These are phyloP conservation scores for Glonium stellatum DNA, from an alignment of 495 filamentous ascomycete species.

Conservation along the genomic window DNA sequence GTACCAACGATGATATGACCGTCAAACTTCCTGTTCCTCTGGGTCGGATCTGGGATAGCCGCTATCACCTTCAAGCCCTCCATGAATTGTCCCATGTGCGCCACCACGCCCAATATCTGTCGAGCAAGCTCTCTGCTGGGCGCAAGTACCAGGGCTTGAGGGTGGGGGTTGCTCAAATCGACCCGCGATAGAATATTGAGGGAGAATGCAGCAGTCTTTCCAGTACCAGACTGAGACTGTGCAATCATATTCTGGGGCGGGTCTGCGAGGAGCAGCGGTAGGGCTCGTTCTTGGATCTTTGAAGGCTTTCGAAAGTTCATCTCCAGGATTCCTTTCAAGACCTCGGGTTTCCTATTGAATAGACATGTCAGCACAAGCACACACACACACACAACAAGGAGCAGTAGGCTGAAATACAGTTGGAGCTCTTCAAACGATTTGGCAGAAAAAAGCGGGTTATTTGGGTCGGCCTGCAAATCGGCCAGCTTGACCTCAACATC, in stretches of 20 bases:
- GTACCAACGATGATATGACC: constrained; percentile 84
- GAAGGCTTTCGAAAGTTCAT: constrained; percentile 94
- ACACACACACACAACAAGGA: background rate
- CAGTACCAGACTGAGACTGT: constrained; percentile 96
- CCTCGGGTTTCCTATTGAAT: constrained; percentile 39
- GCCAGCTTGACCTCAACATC: constrained; percentile 85
- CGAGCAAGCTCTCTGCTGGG: constrained; percentile 91
- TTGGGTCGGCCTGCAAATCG: constrained; percentile 77
- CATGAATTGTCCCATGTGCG: constrained; percentile 75
- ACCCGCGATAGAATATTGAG: constrained; percentile 82
- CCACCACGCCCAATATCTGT: constrained; percentile 81
- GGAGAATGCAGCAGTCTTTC: constrained; percentile 95
- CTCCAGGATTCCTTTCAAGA: constrained; percentile 58
- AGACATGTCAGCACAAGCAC: background rate
- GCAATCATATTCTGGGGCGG: constrained; percentile 89
- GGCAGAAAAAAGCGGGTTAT: constrained; percentile 80
- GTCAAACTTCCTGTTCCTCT: constrained; percentile 53
- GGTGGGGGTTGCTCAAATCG: constrained; percentile 58
- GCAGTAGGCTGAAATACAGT: constrained; percentile 50
- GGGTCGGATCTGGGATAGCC: constrained; percentile 69
- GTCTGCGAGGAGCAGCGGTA: constrained; percentile 76
- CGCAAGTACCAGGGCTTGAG: constrained; percentile 84
- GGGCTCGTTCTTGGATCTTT: constrained; percentile 89
- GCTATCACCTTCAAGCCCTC: constrained; percentile 61
- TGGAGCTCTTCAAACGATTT: constrained; percentile 80